phyloP scores from a whole-genome alignment of 2,329 filamentous ascomycete genomes.

The Colletotrichum shisoi region DNA sequence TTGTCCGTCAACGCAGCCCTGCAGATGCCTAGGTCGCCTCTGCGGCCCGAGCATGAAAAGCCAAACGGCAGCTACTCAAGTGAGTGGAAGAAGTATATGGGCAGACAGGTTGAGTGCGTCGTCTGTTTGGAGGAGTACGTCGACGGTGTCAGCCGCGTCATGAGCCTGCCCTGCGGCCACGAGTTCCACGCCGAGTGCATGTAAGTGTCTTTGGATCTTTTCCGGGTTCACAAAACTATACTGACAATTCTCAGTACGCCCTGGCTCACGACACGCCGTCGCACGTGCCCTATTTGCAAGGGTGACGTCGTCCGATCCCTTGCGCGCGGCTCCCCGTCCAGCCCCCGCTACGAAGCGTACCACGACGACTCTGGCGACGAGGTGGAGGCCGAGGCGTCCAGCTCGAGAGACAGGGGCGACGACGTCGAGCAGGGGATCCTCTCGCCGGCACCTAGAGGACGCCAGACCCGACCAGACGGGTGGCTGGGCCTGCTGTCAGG shows the following conservation, averaged over 20 bases:
- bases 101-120: constrained; percentile 83
- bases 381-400: constrained; percentile 48
- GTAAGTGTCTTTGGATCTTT: constrained; percentile 64
- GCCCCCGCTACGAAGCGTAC: constrained; percentile 63
- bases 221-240: constrained; percentile 12
- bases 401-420: constrained; percentile 45
- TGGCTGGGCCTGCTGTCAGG: constrained; percentile 53
- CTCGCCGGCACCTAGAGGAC: constrained; percentile 40
- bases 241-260: constrained; percentile 72
- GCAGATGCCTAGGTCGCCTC: constrained; percentile 49
- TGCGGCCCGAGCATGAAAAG: constrained; percentile 59
- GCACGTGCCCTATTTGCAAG: constrained; percentile 99
- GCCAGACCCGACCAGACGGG: constrained; percentile 45
- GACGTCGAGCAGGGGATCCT: constrained; percentile 57
- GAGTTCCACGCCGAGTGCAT: constrained; percentile 99
- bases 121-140: constrained; percentile 97
- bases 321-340: constrained; percentile 61
- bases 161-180: constrained; percentile 96
- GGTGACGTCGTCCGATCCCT: constrained; percentile 86
- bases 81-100: constrained; percentile 73
- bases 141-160: constrained; percentile 91
- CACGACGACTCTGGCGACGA: constrained; percentile 62
- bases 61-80: constrained; percentile 54
- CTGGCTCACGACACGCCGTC: constrained; percentile 92
- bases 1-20: constrained; percentile 55